Conservation (phyloP, 192 early-diverging fungal species). For the Coemansia sp. region DNA sequence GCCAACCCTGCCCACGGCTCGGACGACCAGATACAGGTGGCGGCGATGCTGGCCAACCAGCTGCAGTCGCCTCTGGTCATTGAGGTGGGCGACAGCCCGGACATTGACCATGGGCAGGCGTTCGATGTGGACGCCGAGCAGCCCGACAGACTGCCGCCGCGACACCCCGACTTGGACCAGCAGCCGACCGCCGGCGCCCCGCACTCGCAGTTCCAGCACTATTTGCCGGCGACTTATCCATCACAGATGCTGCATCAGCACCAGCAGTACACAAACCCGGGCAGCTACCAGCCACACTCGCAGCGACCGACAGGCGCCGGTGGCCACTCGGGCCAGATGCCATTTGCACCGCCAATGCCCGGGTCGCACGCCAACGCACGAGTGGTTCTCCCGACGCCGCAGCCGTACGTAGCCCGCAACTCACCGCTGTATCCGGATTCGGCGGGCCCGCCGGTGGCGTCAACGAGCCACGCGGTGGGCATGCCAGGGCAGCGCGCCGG, state of each 20-base stretch:
- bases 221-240: no score
- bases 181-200: no score
- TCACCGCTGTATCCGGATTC: background rate
- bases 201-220: no score
- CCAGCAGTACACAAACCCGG: background rate
- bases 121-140: constrained; percentile 4
- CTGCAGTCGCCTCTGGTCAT: background rate
- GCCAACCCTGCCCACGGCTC: background rate
- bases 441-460: background rate
- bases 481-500: background rate
- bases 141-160: background rate
- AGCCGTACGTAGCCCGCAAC: background rate
- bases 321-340: background rate
- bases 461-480: background rate
- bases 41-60: background rate
- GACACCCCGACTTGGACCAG: no score
- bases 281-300: background rate
- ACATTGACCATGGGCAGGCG: background rate
- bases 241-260: background rate
- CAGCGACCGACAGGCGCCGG: constrained; percentile 4
- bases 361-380: no score
- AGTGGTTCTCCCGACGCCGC: background rate
- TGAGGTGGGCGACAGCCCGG: constrained; percentile 5
- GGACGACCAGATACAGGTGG: no score
- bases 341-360: no score